These are phyloP conservation scores for Pichia sp. DNA, from an alignment of 1,139 yeast genomes.

Conservation along the genomic window DNA sequence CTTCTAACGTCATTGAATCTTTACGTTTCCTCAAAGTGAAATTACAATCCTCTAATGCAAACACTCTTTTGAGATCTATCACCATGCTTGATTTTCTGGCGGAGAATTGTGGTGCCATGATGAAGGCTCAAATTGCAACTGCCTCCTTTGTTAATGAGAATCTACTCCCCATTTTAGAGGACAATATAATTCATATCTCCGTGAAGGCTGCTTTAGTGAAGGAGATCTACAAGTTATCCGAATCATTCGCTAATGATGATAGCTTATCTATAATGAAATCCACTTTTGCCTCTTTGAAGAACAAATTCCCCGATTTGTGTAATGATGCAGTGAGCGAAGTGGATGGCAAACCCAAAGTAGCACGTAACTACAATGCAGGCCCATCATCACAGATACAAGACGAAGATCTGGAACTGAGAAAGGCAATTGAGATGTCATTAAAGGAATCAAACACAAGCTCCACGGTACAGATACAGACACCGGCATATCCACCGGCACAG, in stretches of 20 bases:
- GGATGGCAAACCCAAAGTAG: constrained; percentile 21
- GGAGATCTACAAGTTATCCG: constrained; percentile 56
- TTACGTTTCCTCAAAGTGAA: constrained; percentile 44
- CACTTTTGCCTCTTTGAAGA: constrained; percentile 41
- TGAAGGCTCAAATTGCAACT: constrained; percentile 76
- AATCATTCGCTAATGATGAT: constrained; percentile 59
- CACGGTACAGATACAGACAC: too few relatives aligned
- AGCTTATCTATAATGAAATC: constrained; percentile 65
- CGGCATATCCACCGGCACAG: too few relatives aligned
- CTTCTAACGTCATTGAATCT: constrained; percentile 47
- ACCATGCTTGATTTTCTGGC: constrained; percentile 72
- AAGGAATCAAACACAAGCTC: constrained; percentile 35
- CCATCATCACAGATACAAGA: constrained; percentile 7
- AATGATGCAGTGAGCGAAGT: constrained; percentile 25
- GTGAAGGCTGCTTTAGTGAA: constrained; percentile 64
- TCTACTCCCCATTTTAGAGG: constrained; percentile 50
- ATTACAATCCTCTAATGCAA: constrained; percentile 63
- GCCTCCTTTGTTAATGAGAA: constrained; percentile 50
- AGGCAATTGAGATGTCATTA: constrained; percentile 72
- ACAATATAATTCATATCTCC: constrained; percentile 51
- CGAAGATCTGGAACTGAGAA: constrained; percentile 77
- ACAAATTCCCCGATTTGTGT: constrained; percentile 37
- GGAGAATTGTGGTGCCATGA: constrained; percentile 88
- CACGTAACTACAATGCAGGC: too few relatives aligned
- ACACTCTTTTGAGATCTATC: constrained; percentile 66